Percentiles rank a stretch among this genome's conserved stretches.
Evolutionary conservation across 345 rosid genomes (phyloP).

Genomic region (Hypericum androsaemum): DNA sequence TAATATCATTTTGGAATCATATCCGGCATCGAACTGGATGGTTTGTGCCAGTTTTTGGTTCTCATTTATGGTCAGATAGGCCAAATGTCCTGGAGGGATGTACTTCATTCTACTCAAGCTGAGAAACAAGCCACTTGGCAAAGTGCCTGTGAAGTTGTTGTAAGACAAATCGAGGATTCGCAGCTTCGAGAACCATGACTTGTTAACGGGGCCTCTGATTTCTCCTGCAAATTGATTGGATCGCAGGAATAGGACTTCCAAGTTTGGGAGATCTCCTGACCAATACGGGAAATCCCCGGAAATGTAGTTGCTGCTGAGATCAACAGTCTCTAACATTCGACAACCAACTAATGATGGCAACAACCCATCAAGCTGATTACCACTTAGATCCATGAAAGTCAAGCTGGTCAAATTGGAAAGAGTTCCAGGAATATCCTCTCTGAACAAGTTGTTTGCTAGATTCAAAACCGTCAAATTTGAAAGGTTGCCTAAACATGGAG

Average conservation of each 20-base stretch:
- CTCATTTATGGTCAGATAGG: neutral
- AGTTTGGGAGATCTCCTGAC: neutral
- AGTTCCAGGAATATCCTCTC: constrained; percentile 9
- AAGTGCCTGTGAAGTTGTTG: too few species aligned
- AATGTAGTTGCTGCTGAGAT: neutral
- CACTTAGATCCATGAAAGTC: neutral
- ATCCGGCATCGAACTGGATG: fast-evolving
- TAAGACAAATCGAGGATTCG: too few species aligned
- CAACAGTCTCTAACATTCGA: neutral
- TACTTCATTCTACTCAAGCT: constrained; percentile 10
- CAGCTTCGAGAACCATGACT: neutral
- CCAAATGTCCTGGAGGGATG: neutral
- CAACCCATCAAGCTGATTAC: neutral
- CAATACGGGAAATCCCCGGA: neutral
- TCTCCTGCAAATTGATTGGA: constrained; percentile 7
- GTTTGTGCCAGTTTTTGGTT: too few species aligned
- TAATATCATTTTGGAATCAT: neutral
- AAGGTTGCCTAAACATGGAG: constrained; percentile 20
- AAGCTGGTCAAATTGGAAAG: neutral
- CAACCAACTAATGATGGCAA: neutral
- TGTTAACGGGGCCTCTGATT: neutral
- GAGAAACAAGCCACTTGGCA: too few species aligned
- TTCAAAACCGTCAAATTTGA: neutral
- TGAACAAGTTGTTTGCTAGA: constrained; percentile 15
- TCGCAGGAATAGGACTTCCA: constrained; percentile 12